Evolutionary conservation across 2,329 filamentous ascomycete species (phyloP), one percentile per base, ranked within the genome.

Genomic region (Diaporthe eres): DNA sequence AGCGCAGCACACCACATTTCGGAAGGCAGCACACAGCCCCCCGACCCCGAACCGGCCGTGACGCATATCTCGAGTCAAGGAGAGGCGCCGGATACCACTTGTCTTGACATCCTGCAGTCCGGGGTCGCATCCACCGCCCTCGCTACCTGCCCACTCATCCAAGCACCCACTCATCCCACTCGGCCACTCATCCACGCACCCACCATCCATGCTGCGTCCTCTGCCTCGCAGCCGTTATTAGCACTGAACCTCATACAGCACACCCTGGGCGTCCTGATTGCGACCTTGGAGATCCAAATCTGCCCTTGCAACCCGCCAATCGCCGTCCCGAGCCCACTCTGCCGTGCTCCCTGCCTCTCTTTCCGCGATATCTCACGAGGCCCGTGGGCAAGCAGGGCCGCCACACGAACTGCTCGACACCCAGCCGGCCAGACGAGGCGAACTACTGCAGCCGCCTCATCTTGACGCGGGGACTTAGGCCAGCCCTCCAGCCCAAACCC

Each of bases 401-500:
- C 39, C 51, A 34, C 28, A 15, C 51, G 37, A 57, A 71, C 51
- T 57, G 25, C 37, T 71, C 68, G 53, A 58, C 51, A 31, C 39
- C 53, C 58, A 37, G n/a, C 60, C 25, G 39, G 60, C 71, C 71
- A 73, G 31, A 65, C 71, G 47, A 65, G 71, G 49, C 58, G 58
- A 65, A 55, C 58, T 65, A 51, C 71, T 73, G 71, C 58, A 73
- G 34, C 58, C 71, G 71, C 71, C 71, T 73, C 71, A 61, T 34
- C 61, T 63, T 73, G 71, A 65, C 47, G 25, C 58, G 58, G 71
- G 47, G 37, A 25, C 60, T 47, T 22, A 25, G 58, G n/a, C 71
- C 61, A 73, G 58, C 51, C 47, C 47, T 63, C 65, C 34, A 28
- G n/a, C 49, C 55, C 42, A 49, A 13, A 53, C 60, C 53, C 72